Evolutionary conservation across 2,329 filamentous ascomycete genomes (phyloP), one percentile per base, ranked within the genome.

Genomic region (Xylaria sp.): DNA sequence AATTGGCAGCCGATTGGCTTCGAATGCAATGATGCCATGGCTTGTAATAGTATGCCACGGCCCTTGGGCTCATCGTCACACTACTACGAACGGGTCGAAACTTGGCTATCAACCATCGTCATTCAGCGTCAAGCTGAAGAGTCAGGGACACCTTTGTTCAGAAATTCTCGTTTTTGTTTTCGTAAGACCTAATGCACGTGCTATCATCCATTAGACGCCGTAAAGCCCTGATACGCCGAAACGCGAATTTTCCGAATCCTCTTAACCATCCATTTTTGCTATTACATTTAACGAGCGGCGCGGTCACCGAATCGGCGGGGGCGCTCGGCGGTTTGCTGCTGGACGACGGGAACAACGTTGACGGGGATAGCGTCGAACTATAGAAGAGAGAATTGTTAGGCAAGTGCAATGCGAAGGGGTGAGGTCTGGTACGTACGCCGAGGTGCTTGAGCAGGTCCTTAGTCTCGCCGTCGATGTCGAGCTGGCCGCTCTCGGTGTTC

Each of bases 361-460:
- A 96, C 91, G 78, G 93, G 90, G 79, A 99, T 92, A 71, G 87
- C 86, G 81, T 99, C 94, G 84, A 99, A 99, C 92, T 97, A 73
- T 16, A 51, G 30, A 52, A 16, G 3, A 9, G 37, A 4, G 3
- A 13, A 7, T 13, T n/a, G 54, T 63, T 58, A 62, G 57, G 46
- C 5, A 34, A 30, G 23, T 19, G 44, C 3, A 51, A n/a, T 18
- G 42, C 35, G 23, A 35, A 44, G 34, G 13, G 42, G 35, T 37
- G 23, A 39, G 64, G 73, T 19, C 8, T 48, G 39, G 7, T 56
- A 92, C 92, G 74, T 93, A 97, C 92, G 80, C 94, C 94, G 74
- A 99, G 86, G 85, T 89, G 91, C 91, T 99, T 99, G 76, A 99
- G 86, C 73, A 99, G 84, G 76, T 97, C 94, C 89, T 97, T 97